Evolutionary conservation across 2,329 filamentous ascomycete genomes (phyloP).

Genomic region (Sphaerulina populicola): DNA sequence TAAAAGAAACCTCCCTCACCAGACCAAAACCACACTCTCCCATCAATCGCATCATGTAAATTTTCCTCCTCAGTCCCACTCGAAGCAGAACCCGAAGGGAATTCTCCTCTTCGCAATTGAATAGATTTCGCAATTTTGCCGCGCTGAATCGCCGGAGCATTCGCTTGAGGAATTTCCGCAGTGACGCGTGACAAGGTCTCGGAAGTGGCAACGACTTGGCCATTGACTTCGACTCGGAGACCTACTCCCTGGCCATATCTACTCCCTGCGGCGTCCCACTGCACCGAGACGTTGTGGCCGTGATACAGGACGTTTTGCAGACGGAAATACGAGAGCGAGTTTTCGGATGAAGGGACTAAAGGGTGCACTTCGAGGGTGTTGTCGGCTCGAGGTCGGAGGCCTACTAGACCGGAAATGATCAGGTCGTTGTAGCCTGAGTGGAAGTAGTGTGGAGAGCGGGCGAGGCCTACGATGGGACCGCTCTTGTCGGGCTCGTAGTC

Average conservation of each 20-base stretch:
- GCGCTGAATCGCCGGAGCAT: conserved; percentile 26
- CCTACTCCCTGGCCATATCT: conserved; percentile 29
- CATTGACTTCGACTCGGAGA: conserved; percentile 34
- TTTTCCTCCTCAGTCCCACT: conserved; percentile 23
- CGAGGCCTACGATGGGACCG: conserved; percentile 37
- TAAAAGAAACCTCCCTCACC: too few species aligned
- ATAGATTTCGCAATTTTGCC: conserved; percentile 33
- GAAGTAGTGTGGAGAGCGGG: conserved; percentile 41
- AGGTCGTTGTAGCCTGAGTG: conserved; percentile 41
- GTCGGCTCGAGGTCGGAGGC: conserved; percentile 36
- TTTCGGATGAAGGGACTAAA: conserved; percentile 30
- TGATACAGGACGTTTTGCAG: conserved; percentile 38
- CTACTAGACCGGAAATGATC: conserved; percentile 37
- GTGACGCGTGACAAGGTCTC: conserved; percentile 24
- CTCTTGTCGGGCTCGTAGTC: conserved; percentile 40
- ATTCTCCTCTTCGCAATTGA: conserved; percentile 30
- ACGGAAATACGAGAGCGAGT: conserved; percentile 36
- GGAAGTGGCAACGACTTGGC: conserved; percentile 26
- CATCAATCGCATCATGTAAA: conserved; percentile 36
- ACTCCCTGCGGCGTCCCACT: conserved; percentile 36
- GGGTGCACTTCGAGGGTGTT: conserved; percentile 38
- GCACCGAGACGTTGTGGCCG: conserved; percentile 36
- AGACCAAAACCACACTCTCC: conserved; percentile 35
- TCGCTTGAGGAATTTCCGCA: conserved; percentile 20
- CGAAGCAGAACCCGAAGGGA: conserved; percentile 31